Conservation (phyloP, 192 early-diverging fungal genomes). For the Chytriomyces hyalinus region DNA sequence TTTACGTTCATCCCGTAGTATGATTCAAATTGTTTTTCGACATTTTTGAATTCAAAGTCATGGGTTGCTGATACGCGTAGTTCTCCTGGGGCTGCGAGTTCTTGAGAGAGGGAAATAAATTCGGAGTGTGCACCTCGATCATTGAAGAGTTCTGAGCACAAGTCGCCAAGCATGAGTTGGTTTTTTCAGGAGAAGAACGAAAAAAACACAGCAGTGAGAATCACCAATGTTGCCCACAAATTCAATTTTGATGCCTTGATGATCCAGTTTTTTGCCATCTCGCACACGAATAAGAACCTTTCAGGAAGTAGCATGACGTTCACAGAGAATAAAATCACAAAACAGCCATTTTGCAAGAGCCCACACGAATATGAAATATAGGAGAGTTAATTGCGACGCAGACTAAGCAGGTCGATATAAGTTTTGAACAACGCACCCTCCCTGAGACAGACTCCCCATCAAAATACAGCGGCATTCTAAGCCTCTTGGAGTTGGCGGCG, state of each 20-base stretch:
- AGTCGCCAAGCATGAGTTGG: background rate
- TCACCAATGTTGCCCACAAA: slow-evolving; percentile 97
- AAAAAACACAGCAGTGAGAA: background rate
- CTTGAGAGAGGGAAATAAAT: slow-evolving; percentile 91
- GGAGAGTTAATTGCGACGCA: background rate
- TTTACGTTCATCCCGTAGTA: slow-evolving; percentile 99
- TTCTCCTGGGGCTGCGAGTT: slow-evolving; percentile 93
- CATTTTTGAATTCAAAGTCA: slow-evolving; percentile 98
- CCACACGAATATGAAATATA: background rate
- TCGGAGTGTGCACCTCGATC: slow-evolving; percentile 94
- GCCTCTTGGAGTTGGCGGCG: slow-evolving; percentile 56
- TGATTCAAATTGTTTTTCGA: slow-evolving; percentile 99
- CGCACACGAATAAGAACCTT: slow-evolving; percentile 76
- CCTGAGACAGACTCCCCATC: slow-evolving; percentile 94
- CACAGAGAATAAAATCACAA: background rate
- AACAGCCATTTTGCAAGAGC: background rate
- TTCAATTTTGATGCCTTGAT: slow-evolving; percentile 98
- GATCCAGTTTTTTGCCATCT: slow-evolving; percentile 95
- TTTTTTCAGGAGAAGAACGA: background rate
- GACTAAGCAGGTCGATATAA: too few species aligned
- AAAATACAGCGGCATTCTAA: slow-evolving; percentile 92
- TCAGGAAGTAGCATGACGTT: slow-evolving; percentile 3
- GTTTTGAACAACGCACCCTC: slow-evolving; percentile 67
- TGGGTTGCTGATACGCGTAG: slow-evolving; percentile 77
- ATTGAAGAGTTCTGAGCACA: slow-evolving; percentile 82